phyloP scores from a whole-genome alignment of 202 grass and related monocot genomes.

The Hordeum pubiflorum region DNA sequence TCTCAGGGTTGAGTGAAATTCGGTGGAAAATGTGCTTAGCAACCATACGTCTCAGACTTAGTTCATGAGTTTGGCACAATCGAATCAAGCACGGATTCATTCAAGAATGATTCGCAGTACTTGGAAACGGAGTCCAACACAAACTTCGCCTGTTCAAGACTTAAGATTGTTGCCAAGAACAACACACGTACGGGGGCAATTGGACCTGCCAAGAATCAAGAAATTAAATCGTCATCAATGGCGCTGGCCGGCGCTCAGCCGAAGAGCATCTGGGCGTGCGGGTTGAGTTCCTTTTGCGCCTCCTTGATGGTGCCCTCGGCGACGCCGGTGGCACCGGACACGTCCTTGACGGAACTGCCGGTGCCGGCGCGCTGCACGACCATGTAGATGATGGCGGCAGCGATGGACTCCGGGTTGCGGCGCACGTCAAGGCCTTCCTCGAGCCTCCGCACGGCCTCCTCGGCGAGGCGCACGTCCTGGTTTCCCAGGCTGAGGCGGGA shows the following conservation, averaged over 20 bases:
- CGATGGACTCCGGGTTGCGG: slow-evolving; percentile 38
- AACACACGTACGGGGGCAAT: too few species aligned
- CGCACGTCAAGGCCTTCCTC: slow-evolving; percentile 35
- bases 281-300: slow-evolving; percentile 47
- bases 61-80: too few species aligned
- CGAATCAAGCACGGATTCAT: too few species aligned
- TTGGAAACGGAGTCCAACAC: too few species aligned
- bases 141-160: too few species aligned
- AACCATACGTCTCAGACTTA: too few species aligned
- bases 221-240: too few species aligned
- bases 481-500: slow-evolving; percentile 22
- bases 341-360: slow-evolving; percentile 26
- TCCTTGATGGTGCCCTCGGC: slow-evolving; percentile 59
- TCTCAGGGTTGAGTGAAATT: too few species aligned
- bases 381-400: slow-evolving; percentile 39
- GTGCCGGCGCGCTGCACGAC: slow-evolving; percentile 19
- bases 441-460: slow-evolving; percentile 24
- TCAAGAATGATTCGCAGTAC: too few species aligned
- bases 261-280: slow-evolving; percentile 35
- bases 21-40: too few species aligned
- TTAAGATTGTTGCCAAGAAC: too few species aligned
- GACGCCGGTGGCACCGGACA: slow-evolving; percentile 51
- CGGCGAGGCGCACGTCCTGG: slow-evolving; percentile 29
- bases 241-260: neutral
- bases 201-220: too few species aligned